Conservation (phyloP, 192 early-diverging fungal genomes). For the Obelidium mucronatum region DNA sequence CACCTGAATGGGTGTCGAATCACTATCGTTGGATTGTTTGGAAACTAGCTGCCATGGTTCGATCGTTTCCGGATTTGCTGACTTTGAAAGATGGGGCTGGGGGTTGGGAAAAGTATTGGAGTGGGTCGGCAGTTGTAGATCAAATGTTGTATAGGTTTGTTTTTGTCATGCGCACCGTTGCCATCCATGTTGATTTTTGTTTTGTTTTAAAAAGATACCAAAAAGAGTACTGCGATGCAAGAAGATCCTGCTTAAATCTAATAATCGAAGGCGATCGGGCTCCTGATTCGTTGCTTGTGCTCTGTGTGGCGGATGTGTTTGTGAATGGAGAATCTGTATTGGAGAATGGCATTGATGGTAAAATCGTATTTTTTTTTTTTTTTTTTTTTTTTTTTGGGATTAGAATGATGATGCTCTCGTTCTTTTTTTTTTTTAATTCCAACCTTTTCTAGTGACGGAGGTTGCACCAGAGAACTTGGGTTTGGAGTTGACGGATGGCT, state of each 20-base stretch:
- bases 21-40: conserved; percentile 77
- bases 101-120: conserved; percentile 53
- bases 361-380: not conserved
- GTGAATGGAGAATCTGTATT: not conserved
- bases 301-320: conserved; percentile 64
- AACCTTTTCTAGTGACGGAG: not conserved
- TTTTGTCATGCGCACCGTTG: too few relatives aligned
- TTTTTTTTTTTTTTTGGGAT: too few relatives aligned
- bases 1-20: conserved; percentile 64
- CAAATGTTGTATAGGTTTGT: conserved; percentile 53
- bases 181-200: not conserved
- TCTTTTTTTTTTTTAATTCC: too few relatives aligned
- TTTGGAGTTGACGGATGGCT: conserved; percentile 71
- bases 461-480: conserved; percentile 7
- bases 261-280: conserved; percentile 72
- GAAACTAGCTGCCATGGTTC: conserved; percentile 70
- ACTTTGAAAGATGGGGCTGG: too few relatives aligned
- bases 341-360: conserved; percentile 9
- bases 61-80: conserved; percentile 58
- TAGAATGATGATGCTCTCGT: not conserved
- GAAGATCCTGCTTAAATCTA: conserved; percentile 66
- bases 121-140: conserved; percentile 48
- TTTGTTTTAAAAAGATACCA: conserved; percentile 64
- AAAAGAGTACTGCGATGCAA: conserved; percentile 67
- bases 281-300: conserved; percentile 62